phyloP scores from a whole-genome alignment of 2,329 filamentous ascomycete genomes.

The Neoascochyta sp. region DNA sequence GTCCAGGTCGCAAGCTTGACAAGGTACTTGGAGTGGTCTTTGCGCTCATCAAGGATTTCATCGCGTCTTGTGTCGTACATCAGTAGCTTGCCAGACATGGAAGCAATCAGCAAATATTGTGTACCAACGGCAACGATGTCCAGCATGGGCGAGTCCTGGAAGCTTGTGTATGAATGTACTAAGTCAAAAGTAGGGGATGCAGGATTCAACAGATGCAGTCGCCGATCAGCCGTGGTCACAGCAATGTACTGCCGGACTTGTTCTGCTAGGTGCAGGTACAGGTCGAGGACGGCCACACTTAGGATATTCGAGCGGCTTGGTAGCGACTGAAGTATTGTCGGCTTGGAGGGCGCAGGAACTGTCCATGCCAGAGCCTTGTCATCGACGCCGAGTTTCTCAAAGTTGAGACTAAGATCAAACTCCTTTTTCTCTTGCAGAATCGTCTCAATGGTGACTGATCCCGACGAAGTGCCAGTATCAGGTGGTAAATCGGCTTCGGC shows the following conservation, averaged over 20 bases:
- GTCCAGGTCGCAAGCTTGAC: constrained; percentile 49
- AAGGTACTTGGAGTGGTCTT: constrained; percentile 58
- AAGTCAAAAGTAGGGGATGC: constrained; percentile 30
- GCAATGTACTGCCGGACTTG: constrained; percentile 25
- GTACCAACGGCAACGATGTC: constrained; percentile 46
- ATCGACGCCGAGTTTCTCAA: constrained; percentile 53
- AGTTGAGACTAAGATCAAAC: constrained; percentile 54
- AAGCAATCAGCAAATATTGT: constrained; percentile 51
- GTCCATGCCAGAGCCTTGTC: constrained; percentile 46
- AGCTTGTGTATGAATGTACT: constrained; percentile 35
- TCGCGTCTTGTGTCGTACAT: constrained; percentile 44
- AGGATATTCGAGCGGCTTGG: constrained; percentile 54
- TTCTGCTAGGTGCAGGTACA: constrained; percentile 20
- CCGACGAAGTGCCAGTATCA: constrained; percentile 46
- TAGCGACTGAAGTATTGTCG: constrained; percentile 42
- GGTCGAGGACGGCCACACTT: constrained; percentile 44
- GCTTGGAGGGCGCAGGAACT: constrained; percentile 45
- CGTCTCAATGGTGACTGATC: constrained; percentile 55
- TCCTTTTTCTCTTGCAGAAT: constrained; percentile 59
- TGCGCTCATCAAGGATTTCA: constrained; percentile 46
- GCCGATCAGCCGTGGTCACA: constrained; percentile 39
- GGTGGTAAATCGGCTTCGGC: constrained; percentile 52
- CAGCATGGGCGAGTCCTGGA: constrained; percentile 54
- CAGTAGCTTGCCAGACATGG: constrained; percentile 57
- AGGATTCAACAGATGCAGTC: constrained; percentile 47